Evolutionary conservation across 2,329 filamentous ascomycete genomes (phyloP), one percentile per base, ranked within the genome.

Genomic region (Dothistroma pini): DNA sequence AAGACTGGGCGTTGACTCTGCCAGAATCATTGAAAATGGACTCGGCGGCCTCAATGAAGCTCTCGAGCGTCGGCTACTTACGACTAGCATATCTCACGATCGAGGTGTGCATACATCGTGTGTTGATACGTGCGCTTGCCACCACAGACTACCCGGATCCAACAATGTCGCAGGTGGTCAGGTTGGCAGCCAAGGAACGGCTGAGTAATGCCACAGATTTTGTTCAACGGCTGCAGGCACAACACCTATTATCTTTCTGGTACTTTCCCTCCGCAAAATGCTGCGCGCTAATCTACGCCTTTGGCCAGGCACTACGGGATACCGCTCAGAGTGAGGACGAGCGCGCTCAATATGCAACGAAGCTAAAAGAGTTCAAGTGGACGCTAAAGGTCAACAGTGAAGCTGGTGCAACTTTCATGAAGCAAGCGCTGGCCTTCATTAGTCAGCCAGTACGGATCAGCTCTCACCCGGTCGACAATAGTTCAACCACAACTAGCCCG

Each of bases 211-310:
- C 77, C n/a, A 77, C 79, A 63, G 74, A 75, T 19, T 79, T 81
- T 59, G 72, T 80, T n/a, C 75, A 77, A 35, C 68, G 73, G 19
- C 70, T 81, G 6, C 76, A 77, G 41, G 75, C 77, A 5, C 76
- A 78, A 34, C 79, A 81, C 52, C 72, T 80, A 8, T 75, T 77
- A 38, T 78, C 77, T 0, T 80, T 80, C 69, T 81, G 79, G 79
- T 79, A 78, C 61, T 80, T 76, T 16, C 74, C 76, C 6, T 78
- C 78, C 4, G 75, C 75, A 29, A 76, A 77, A 66, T 76, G 75
- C 61, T 75, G 78, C 55, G 74, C 75, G 1, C 69, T 79, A n/a
- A 71, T 79, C 9, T 75, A 77, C 10, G 74, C 75, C 1, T 78
- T 78, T 56, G 75, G 76, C 34, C 74, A 75, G 32, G 71, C 78